These are phyloP conservation scores for Venturia pyrina DNA, from an alignment of 2,329 filamentous ascomycete species.

Conservation along the genomic window DNA sequence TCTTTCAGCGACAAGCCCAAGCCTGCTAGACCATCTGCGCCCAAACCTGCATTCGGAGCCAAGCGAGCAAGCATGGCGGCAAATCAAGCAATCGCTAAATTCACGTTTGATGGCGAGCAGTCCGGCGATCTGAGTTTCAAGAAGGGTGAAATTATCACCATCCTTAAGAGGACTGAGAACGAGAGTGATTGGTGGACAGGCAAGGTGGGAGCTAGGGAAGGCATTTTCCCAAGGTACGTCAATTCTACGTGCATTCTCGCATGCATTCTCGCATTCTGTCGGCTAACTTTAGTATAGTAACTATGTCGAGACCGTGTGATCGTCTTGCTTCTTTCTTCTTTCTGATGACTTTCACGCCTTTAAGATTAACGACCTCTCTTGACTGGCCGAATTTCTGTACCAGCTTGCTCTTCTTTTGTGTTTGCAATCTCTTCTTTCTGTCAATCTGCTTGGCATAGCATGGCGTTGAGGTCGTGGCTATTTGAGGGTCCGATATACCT, in stretches of 20 bases:
- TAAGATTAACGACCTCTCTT: background rate
- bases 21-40: conserved; percentile 71
- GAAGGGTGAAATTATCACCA: conserved; percentile 93
- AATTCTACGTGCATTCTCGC: background rate
- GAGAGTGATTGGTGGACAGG: conserved; percentile 98
- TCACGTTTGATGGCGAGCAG: conserved; percentile 90
- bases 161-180: conserved; percentile 87
- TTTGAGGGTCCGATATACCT: background rate
- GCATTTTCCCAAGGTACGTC: conserved; percentile 77
- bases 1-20: conserved; percentile 47
- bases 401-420: background rate
- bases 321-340: background rate
- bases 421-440: background rate
- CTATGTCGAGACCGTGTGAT: conserved; percentile 29
- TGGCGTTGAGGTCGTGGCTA: conserved; percentile 3
- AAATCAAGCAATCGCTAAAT: conserved; percentile 84
- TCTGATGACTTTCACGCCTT: background rate
- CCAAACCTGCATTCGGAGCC: conserved; percentile 67
- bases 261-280: background rate
- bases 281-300: conserved; percentile 21
- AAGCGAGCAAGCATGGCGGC: conserved; percentile 36
- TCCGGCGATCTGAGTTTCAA: conserved; percentile 89
- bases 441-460: conserved; percentile 5
- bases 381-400: background rate
- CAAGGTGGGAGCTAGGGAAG: conserved; percentile 70